Conservation (phyloP, 768 basidiomycete genomes). For the Suillus decipiens region DNA sequence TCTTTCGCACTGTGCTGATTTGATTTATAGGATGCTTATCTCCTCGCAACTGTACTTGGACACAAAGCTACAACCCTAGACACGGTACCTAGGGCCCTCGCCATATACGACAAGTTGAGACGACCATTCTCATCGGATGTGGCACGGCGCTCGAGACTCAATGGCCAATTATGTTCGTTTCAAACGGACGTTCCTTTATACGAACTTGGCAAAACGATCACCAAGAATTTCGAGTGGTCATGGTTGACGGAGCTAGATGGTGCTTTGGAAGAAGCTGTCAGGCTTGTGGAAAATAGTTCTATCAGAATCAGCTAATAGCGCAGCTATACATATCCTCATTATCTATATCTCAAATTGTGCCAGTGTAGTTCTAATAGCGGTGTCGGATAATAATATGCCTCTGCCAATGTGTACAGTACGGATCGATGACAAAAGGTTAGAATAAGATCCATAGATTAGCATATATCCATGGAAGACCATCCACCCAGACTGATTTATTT, state of each 20-base stretch:
- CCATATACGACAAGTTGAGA: slow-evolving; percentile 51
- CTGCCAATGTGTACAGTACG: neutral
- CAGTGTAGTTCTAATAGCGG: neutral
- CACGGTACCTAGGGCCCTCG: slow-evolving; percentile 43
- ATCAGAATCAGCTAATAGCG: neutral
- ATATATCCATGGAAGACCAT: slow-evolving; percentile 25
- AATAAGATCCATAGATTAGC: slow-evolving; percentile 29
- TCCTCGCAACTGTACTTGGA: slow-evolving; percentile 43
- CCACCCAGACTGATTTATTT: slow-evolving; percentile 32
- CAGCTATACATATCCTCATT: neutral
- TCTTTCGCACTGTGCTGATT: neutral
- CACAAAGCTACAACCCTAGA: slow-evolving; percentile 37
- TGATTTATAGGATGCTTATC: slow-evolving; percentile 35
- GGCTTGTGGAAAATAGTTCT: slow-evolving; percentile 14
- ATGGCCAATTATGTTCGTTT: slow-evolving; percentile 17
- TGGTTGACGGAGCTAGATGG: slow-evolving; percentile 28
- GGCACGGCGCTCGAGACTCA: slow-evolving; percentile 25
- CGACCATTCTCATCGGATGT: slow-evolving; percentile 46
- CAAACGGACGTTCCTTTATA: slow-evolving; percentile 34
- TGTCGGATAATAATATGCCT: neutral
- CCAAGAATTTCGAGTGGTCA: slow-evolving; percentile 61
- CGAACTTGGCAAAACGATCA: slow-evolving; percentile 42
- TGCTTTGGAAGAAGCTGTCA: slow-evolving; percentile 20
- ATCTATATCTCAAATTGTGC: neutral
- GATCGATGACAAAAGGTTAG: neutral